These are phyloP conservation scores for Neospora caninum DNA, from an alignment of 169 alveolate genomes.

Conservation along the genomic window DNA sequence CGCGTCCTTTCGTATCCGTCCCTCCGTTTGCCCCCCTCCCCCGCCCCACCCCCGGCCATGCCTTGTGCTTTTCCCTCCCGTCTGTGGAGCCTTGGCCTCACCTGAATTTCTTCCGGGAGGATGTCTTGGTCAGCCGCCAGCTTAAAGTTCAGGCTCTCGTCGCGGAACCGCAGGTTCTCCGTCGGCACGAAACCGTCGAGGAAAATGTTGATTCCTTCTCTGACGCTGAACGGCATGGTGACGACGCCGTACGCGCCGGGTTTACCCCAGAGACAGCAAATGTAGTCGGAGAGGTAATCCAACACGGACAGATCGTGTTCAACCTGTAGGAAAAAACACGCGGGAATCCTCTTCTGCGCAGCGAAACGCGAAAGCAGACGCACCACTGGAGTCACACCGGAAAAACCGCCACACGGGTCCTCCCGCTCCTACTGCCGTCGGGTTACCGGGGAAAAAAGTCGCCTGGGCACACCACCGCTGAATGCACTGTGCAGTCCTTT, in stretches of 20 bases:
- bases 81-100: too few species aligned
- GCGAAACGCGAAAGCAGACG: not conserved
- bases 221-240: slow-evolving; percentile 98
- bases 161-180: slow-evolving; percentile 99
- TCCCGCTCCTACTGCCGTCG: too few species aligned
- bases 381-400: not conserved
- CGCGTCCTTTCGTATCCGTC: too few species aligned
- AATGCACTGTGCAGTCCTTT: too few species aligned
- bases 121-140: slow-evolving; percentile 68
- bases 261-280: slow-evolving; percentile 98
- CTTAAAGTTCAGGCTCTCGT: slow-evolving; percentile 93
- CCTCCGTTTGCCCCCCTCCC: too few species aligned
- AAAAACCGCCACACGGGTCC: too few species aligned
- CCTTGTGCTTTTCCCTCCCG: too few species aligned
- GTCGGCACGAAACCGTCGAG: slow-evolving; percentile 99
- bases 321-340: slow-evolving; percentile 68
- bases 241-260: slow-evolving; percentile 99
- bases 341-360: not conserved
- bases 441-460: too few species aligned
- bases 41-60: too few species aligned
- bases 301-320: slow-evolving; percentile 99
- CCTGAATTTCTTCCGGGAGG: slow-evolving; percentile 59
- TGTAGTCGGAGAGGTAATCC: slow-evolving; percentile 98
- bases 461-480: too few species aligned
- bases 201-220: slow-evolving; percentile 98